phyloP scores from a whole-genome alignment of 2,329 filamentous ascomycete genomes.

The Aspergillus ibericus region DNA sequence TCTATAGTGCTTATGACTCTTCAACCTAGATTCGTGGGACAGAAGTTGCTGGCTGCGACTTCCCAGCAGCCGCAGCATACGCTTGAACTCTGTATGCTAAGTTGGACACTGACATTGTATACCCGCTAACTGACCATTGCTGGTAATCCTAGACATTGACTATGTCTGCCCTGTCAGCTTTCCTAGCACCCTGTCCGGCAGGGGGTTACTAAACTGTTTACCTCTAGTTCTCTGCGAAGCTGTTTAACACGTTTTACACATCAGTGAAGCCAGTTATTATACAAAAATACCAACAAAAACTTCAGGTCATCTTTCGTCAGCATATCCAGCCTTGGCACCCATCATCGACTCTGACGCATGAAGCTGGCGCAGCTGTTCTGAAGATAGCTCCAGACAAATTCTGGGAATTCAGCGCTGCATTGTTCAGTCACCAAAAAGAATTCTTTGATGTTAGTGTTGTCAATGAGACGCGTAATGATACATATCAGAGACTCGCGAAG shows the following conservation, averaged over 20 bases:
- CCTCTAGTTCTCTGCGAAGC: slow-evolving; percentile 61
- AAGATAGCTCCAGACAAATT: slow-evolving; percentile 69
- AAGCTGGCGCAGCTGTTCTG: slow-evolving; percentile 80
- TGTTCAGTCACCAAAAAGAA: slow-evolving; percentile 68
- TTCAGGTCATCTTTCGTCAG: slow-evolving; percentile 82
- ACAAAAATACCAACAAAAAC: slow-evolving; percentile 57
- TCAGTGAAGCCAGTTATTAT: slow-evolving; percentile 65
- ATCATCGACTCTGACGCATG: slow-evolving; percentile 68
- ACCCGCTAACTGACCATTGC: background rate
- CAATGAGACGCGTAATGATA: slow-evolving; percentile 78
- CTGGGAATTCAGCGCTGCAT: slow-evolving; percentile 71
- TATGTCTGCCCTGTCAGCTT: slow-evolving; percentile 73
- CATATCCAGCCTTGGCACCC: slow-evolving; percentile 97
- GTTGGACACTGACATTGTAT: background rate
- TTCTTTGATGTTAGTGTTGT: slow-evolving; percentile 87
- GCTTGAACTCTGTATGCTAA: slow-evolving; percentile 39
- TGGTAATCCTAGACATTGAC: slow-evolving; percentile 63
- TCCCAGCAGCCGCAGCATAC: slow-evolving; percentile 32
- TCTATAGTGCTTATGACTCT: slow-evolving; percentile 52
- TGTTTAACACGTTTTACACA: slow-evolving; percentile 75
- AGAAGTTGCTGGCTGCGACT: slow-evolving; percentile 34
- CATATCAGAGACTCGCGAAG: slow-evolving; percentile 75
- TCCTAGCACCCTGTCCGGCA: background rate
- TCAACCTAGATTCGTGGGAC: slow-evolving; percentile 60
- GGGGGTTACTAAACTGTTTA: slow-evolving; percentile 19